Percentiles rank a stretch among this genome's conserved stretches.
phyloP scores from a whole-genome alignment of 805 yeast genomes.

The Schizosaccharomyces cryophilus region DNA sequence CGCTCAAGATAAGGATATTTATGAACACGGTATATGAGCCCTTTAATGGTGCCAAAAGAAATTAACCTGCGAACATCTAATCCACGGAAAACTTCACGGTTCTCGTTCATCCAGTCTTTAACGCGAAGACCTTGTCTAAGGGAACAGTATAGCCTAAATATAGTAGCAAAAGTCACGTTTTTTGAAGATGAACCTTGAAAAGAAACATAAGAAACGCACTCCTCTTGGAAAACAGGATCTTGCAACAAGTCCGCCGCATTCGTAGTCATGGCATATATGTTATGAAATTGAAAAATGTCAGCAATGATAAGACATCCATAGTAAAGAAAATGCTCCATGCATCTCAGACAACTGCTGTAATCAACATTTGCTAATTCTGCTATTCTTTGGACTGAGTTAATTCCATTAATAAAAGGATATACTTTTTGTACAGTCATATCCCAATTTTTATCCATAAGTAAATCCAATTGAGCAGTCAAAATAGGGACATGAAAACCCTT shows the following conservation, averaged over 20 bases:
- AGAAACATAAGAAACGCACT: constrained; percentile 60
- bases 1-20: constrained; percentile 36
- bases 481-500: constrained; percentile 75
- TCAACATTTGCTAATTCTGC: constrained; percentile 64
- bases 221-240: constrained; percentile 41
- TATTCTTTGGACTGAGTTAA: constrained; percentile 57
- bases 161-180: neutral
- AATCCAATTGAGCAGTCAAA: constrained; percentile 50
- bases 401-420: constrained; percentile 65
- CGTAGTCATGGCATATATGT: constrained; percentile 74
- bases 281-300: constrained; percentile 74
- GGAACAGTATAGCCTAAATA: constrained; percentile 42
- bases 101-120: constrained; percentile 58
- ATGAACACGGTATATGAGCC: constrained; percentile 58
- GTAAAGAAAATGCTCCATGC: constrained; percentile 64
- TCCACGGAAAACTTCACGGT: constrained; percentile 29
- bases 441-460: constrained; percentile 75
- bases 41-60: constrained; percentile 64
- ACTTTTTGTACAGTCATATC: constrained; percentile 77
- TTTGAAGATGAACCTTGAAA: constrained; percentile 16
- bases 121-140: constrained; percentile 56
- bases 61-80: constrained; percentile 69
- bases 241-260: constrained; percentile 42
- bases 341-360: constrained; percentile 49
- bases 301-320: constrained; percentile 62